Base-by-base conservation (phyloP, 495 filamentous ascomycete species). In the Mycothermus thermophilus region DNA sequence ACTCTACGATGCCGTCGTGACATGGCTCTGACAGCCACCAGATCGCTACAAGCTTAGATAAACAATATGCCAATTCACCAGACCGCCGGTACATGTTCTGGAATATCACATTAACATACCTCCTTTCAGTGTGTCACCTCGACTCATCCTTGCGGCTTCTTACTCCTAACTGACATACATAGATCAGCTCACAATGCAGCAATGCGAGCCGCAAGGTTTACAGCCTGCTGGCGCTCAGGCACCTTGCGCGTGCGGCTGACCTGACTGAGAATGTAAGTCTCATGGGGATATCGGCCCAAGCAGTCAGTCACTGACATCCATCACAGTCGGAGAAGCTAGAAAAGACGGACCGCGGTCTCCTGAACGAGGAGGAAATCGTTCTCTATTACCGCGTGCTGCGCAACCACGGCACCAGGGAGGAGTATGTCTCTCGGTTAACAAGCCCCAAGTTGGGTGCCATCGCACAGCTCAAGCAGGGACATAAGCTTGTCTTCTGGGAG, bases 11-110 rank as follows among this genome's bases (percentile, higher is more conserved):
- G n/a, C n/a, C n/a, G n/a, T n/a, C n/a, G n/a, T n/a, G n/a, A n/a
- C n/a, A n/a, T n/a, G n/a, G n/a, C n/a, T n/a, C n/a, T n/a, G n/a
- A n/a, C n/a, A n/a, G n/a, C n/a, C n/a, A 3, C 9, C 30, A 67
- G 63, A 66, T 68, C 37, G 56, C 63, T 1, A 56, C 58, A 1
- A 52, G 55, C 0, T 42, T 68, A 26, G 57, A 62, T 33, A 64
- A 58, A 44, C 50, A 57, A 8, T 55, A 60, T 18, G 34, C 47
- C 40, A 52, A 48, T 28, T 47, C 50, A 1, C 31, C 40, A 7
- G 59, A 63, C n/a, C 48, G 54, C 17, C 43, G 44, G 6, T 58
- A 59, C 35, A 54, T 63, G 45, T 66, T 64, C 35, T 58, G 55
- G 48, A 62, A 55, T 34, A 64, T 66, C 37, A 39, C 54, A 4